These are phyloP conservation scores for Cladosporium sp. DNA, from an alignment of 2,329 filamentous ascomycete genomes.

Conservation along the genomic window DNA sequence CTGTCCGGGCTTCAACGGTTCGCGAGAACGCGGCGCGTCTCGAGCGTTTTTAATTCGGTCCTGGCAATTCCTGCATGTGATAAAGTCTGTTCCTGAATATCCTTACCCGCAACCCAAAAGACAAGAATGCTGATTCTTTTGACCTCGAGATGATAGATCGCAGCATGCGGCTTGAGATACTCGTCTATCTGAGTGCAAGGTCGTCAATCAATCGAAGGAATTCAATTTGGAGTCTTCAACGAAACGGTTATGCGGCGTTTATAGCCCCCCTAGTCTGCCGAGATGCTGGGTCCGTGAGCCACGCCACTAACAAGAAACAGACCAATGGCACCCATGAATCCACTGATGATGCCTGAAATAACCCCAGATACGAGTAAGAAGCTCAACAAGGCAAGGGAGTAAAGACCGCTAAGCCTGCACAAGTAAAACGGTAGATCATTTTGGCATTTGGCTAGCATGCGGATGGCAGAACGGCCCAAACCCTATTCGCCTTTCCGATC, in stretches of 20 bases:
- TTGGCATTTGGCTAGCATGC: background rate
- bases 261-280: background rate
- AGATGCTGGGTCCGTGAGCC: background rate
- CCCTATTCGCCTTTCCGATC: slow-evolving; percentile 1
- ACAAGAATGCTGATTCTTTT: no score
- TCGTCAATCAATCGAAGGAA: background rate
- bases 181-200: no score
- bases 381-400: background rate
- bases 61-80: background rate
- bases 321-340: background rate
- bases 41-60: background rate
- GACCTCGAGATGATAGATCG: no score
- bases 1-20: background rate
- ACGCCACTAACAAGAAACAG: background rate
- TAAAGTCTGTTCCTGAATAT: background rate
- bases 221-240: background rate
- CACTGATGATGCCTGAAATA: background rate
- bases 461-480: background rate
- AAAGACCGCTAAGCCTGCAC: background rate
- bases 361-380: background rate
- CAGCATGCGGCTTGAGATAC: no score
- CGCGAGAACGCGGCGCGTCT: background rate
- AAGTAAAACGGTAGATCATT: background rate
- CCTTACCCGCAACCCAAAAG: no score
- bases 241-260: background rate